Conservation (phyloP, 139 green algal species). For the Chlorella ohadii region DNA sequence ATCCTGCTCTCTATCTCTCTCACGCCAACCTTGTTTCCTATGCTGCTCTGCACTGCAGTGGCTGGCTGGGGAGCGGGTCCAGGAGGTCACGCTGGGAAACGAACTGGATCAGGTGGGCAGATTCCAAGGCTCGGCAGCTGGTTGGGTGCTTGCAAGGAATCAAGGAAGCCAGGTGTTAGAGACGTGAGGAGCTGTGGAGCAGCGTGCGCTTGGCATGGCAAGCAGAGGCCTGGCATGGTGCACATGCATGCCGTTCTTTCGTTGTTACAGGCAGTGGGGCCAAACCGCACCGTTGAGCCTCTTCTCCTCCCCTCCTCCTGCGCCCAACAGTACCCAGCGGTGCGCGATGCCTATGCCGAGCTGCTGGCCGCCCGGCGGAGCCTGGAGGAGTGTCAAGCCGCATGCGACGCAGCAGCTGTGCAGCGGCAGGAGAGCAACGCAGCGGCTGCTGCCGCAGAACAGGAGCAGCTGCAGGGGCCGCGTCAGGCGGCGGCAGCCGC, state of each 20-base stretch:
- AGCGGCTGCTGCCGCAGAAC: neutral
- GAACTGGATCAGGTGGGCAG: neutral
- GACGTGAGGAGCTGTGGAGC: no score
- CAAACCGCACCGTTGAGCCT: no score
- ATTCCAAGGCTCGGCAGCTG: neutral
- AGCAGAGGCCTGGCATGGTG: neutral
- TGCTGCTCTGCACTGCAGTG: neutral
- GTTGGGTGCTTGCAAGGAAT: neutral
- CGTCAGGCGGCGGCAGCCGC: neutral
- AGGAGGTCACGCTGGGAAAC: neutral
- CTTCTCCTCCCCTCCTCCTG: neutral
- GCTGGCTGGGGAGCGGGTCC: neutral
- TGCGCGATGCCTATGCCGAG: neutral
- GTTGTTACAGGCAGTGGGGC: no score
- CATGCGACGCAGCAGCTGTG: neutral
- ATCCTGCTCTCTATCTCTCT: no score
- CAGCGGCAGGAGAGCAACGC: neutral
- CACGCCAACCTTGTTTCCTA: no score
- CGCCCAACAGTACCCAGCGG: neutral
- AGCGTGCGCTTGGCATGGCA: no score
- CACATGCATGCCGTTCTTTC: no score
- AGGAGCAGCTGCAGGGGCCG: neutral
- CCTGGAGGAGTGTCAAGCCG: neutral
- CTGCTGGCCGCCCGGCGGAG: neutral
- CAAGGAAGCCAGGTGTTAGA: no score